Percentiles rank a stretch among this genome's conserved stretches.
Conservation (phyloP, 139 green algal genomes). For the Edaphochlamys debaryana region DNA sequence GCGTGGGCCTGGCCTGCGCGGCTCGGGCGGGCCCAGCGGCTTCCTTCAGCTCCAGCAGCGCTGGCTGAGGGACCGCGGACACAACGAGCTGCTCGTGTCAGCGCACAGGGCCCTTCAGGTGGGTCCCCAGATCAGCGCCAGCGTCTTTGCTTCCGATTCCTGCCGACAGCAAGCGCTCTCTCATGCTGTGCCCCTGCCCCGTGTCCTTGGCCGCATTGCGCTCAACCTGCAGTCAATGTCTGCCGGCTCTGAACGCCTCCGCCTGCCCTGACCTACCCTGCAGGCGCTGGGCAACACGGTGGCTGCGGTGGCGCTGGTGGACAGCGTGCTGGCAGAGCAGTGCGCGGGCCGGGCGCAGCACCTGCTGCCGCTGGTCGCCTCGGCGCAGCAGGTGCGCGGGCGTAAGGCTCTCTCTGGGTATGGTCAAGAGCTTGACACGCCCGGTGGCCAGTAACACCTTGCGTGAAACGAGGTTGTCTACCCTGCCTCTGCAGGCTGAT, state of each 20-base stretch:
- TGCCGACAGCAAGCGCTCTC: too few relatives aligned
- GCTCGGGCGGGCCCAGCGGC: not conserved
- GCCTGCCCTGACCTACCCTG: too few relatives aligned
- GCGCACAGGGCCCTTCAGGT: slow-evolving; percentile 31
- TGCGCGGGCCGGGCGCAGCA: not conserved
- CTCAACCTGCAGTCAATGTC: too few relatives aligned
- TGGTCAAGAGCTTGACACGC: too few relatives aligned
- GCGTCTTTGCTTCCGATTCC: too few relatives aligned
- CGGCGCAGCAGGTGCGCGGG: not conserved
- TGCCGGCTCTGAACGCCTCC: too few relatives aligned
- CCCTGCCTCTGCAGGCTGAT: slow-evolving; percentile 23
- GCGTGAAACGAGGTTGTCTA: too few relatives aligned
- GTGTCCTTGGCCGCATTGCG: too few relatives aligned
- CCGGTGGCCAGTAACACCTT: too few relatives aligned
- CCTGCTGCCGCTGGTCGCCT: slow-evolving; percentile 25
- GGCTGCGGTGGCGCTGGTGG: slow-evolving; percentile 6
- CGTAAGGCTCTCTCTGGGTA: too few relatives aligned
- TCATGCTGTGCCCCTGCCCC: too few relatives aligned
- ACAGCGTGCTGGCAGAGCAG: slow-evolving; percentile 32
- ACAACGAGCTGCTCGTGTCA: slow-evolving; percentile 23
- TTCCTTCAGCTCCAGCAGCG: slow-evolving; percentile 42
- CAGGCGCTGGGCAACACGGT: slow-evolving; percentile 32
- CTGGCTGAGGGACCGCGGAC: slow-evolving; percentile 23
- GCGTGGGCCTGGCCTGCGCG: slow-evolving; percentile 1
- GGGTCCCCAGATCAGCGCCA: too few relatives aligned